Evolutionary conservation across 2,329 filamentous ascomycete genomes (phyloP), one percentile per base, ranked within the genome.

Genomic region (Aspergillus pseudonomiae): DNA sequence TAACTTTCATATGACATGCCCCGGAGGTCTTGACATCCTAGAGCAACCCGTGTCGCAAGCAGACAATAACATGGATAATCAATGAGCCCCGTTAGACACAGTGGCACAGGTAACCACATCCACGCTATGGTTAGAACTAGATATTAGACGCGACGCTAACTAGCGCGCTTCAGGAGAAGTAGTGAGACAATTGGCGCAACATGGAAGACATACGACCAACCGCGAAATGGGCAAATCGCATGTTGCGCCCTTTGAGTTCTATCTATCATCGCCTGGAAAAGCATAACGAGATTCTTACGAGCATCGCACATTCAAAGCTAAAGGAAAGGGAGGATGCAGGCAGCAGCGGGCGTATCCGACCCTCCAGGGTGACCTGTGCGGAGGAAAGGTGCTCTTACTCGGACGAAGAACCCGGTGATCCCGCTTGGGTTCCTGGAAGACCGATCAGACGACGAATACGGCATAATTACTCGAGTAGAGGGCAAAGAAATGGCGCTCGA

Each of bases 171-270:
- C 30, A 14, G 28, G 30, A 34, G 43, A 65, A 54, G 50, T 41
- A 57, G 43, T 60, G 32, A 45, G 43, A 34, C 16, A 5, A 45
- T 48, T 36, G 59, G 59, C 56, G 63, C 60, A 63, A 61, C 30
- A 79, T 79, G 77, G 75, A 77, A 55, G 75, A 79, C 62, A 64
- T 78, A 54, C 74, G 74, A 63, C 70, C 75, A 48, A 80, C 77
- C 9, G 76, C 78, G 57, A 77, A 73, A 76, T 80, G 79, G 79
- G 78, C 77, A 60, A 79, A 79, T 63, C 77, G 79, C 67, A 75
- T 80, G 62, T 67, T 82, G 60, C 77, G 79, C 63, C 80, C 79
- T 36, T 69, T 82, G 60, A 74, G 73, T 21, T 78, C 78, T 21
- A 71, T 79, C 56, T 74, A 79, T 62, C 73, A 76, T 57, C 76